phyloP scores from a whole-genome alignment of 2,329 filamentous ascomycete genomes.

The Apiospora phragmitis region DNA sequence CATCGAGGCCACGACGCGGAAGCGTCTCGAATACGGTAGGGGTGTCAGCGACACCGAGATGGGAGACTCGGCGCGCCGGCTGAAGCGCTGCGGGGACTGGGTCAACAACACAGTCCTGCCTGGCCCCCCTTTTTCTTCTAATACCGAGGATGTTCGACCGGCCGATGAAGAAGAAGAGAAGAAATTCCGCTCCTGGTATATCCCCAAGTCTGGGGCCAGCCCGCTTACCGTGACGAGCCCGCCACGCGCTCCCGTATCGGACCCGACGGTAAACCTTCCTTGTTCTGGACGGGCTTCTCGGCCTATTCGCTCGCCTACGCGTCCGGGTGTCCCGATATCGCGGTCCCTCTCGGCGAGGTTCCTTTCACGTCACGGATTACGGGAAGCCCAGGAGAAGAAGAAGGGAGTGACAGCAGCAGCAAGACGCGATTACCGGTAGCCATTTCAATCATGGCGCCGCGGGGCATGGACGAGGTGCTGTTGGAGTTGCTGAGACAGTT shows the following conservation, averaged over 20 bases:
- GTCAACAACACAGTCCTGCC: slow-evolving; percentile 18
- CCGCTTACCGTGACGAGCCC: slow-evolving; percentile 19
- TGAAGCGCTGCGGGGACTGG: slow-evolving; percentile 16
- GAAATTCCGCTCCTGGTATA: slow-evolving; percentile 21
- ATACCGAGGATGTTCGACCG: background rate
- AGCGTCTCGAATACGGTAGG: slow-evolving; percentile 17
- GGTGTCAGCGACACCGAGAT: slow-evolving; percentile 9
- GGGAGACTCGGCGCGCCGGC: background rate
- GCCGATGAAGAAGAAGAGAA: background rate
- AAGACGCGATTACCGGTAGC: slow-evolving; percentile 18
- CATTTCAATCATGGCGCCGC: slow-evolving; percentile 18
- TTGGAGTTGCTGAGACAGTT: slow-evolving; percentile 16
- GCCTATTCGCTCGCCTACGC: slow-evolving; percentile 20
- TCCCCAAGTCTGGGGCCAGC: slow-evolving; percentile 18
- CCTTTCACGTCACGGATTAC: slow-evolving; percentile 19
- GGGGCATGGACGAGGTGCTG: slow-evolving; percentile 13
- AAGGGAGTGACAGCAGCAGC: background rate
- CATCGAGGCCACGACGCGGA: slow-evolving; percentile 18
- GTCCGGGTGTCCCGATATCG: slow-evolving; percentile 20
- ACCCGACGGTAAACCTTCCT: background rate
- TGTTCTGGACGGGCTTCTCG: slow-evolving; percentile 21
- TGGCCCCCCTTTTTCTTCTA: background rate
- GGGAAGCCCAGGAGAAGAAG: background rate
- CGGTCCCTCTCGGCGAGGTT: slow-evolving; percentile 15
- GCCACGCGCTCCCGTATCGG: background rate